phyloP scores from a whole-genome alignment of 2,329 filamentous ascomycete species.

The Diplodia mutila region DNA sequence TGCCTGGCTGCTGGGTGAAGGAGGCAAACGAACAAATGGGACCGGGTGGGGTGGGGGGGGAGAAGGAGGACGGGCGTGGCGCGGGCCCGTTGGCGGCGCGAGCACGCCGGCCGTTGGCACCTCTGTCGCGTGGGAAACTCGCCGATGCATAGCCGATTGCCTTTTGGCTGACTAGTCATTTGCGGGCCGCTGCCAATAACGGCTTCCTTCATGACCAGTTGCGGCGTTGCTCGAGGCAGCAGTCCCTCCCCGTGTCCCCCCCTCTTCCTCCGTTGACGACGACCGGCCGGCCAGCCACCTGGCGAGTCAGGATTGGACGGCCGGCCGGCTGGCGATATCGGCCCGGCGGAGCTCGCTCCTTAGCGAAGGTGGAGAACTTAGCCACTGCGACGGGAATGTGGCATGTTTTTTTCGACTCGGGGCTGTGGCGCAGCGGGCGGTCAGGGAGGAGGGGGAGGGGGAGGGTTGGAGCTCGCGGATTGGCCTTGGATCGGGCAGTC shows the following conservation, averaged over 20 bases:
- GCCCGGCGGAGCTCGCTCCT: conserved; percentile 7
- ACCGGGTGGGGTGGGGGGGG: background rate
- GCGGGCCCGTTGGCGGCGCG: background rate
- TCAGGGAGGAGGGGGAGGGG: no score
- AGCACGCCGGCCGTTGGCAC: background rate
- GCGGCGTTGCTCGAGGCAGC: no score
- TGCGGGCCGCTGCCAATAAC: background rate
- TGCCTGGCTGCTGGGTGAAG: background rate
- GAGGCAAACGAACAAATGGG: background rate
- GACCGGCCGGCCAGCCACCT: conserved; percentile 2
- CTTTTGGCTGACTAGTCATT: background rate
- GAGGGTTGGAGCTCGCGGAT: background rate
- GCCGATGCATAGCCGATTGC: background rate
- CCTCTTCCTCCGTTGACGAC: no score
- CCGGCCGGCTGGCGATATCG: conserved; percentile 18
- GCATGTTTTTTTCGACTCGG: background rate
- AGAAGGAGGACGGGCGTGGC: background rate
- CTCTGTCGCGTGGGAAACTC: conserved; percentile 5
- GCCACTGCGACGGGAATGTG: background rate
- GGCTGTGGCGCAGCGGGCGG: background rate
- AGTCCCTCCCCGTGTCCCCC: no score
- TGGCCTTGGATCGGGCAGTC: background rate
- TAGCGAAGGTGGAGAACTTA: background rate
- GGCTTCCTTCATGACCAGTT: background rate
- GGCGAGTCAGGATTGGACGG: conserved; percentile 6